A percentile compares a stretch with the other conserved stretches of the same genome.
Evolutionary conservation across 2,329 filamentous ascomycete species (phyloP).

Genomic region (Tothia fuscella): DNA sequence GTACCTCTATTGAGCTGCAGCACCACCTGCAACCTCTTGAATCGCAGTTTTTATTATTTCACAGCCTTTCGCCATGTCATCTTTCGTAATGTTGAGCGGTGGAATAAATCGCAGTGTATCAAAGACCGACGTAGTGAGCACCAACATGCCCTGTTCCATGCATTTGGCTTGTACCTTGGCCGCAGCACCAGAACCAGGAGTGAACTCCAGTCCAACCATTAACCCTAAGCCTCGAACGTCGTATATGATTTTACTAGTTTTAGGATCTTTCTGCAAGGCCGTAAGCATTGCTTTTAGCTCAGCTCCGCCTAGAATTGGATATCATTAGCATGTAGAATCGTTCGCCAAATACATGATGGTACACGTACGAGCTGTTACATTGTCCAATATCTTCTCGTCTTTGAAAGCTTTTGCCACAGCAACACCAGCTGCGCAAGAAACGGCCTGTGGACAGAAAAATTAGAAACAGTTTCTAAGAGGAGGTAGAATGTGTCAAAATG

Average conservation of each 20-base stretch:
- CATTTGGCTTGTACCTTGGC: slow-evolving; percentile 26
- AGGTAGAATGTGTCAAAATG: too few relatives aligned
- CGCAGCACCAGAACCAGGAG: slow-evolving; percentile 23
- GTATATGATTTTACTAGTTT: slow-evolving; percentile 22
- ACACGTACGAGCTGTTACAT: slow-evolving; percentile 24
- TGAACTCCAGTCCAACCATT: slow-evolving; percentile 28
- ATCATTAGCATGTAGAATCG: too few relatives aligned
- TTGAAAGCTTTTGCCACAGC: slow-evolving; percentile 25
- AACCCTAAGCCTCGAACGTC: slow-evolving; percentile 28
- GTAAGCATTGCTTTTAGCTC: slow-evolving; percentile 19
- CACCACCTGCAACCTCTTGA: slow-evolving; percentile 26
- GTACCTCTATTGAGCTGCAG: too few relatives aligned
- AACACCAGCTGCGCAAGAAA: slow-evolving; percentile 25
- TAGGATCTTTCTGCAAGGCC: slow-evolving; percentile 13
- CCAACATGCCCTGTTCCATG: slow-evolving; percentile 26
- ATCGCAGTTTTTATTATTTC: slow-evolving; percentile 25
- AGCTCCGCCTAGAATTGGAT: too few relatives aligned
- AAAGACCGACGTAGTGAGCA: slow-evolving; percentile 29
- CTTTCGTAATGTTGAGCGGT: slow-evolving; percentile 26
- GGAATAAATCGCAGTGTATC: slow-evolving; percentile 29
- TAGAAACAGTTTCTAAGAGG: too few relatives aligned
- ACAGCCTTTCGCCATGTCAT: slow-evolving; percentile 26
- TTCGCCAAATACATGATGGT: too few relatives aligned
- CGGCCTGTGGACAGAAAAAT: too few relatives aligned
- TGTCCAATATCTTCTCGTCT: slow-evolving; percentile 26